Evolutionary conservation across 805 yeast species (phyloP).

Genomic region (Starmerella cellae): DNA sequence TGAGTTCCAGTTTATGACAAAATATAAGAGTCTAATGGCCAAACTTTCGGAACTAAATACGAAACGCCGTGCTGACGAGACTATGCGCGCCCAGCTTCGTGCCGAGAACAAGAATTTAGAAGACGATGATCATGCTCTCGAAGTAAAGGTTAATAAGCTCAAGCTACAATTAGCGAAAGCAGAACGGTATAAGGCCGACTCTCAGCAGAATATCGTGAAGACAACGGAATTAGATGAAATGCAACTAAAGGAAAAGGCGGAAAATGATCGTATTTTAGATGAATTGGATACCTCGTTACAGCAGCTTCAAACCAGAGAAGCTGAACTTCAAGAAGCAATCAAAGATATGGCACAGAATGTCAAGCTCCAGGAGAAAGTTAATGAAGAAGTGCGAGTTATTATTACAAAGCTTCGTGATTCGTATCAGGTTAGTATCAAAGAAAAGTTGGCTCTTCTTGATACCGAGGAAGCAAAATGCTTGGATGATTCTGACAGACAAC

Average conservation of each 20-base stretch:
- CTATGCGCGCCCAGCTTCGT: conserved; percentile 25
- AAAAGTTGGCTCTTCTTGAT: conserved; percentile 2
- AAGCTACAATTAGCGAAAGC: conserved; percentile 20
- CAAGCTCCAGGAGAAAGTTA: background rate
- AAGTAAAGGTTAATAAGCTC: conserved; percentile 26
- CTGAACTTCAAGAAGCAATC: conserved; percentile 1
- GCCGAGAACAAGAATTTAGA: conserved; percentile 29
- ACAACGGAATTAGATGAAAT: conserved; percentile 8
- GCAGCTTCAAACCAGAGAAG: conserved; percentile 2
- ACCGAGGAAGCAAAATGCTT: background rate
- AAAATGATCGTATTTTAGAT: conserved; percentile 11
- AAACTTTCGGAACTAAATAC: conserved; percentile 26
- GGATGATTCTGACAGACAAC: background rate
- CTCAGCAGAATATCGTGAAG: conserved; percentile 5
- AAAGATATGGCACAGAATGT: background rate
- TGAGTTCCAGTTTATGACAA: conserved; percentile 12
- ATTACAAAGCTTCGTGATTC: conserved; percentile 1
- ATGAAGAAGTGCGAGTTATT: background rate
- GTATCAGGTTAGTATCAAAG: background rate
- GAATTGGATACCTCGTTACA: conserved; percentile 17
- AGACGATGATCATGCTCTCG: conserved; percentile 28
- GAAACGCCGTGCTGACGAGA: conserved; percentile 23
- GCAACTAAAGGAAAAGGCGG: conserved; percentile 6
- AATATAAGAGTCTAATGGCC: conserved; percentile 26
- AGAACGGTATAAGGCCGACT: conserved; percentile 17